A percentile compares a stretch with the other conserved stretches of the same genome.
These are phyloP conservation scores for Botrytis paeoniae DNA, from an alignment of 2,329 filamentous ascomycete species.

Conservation along the genomic window DNA sequence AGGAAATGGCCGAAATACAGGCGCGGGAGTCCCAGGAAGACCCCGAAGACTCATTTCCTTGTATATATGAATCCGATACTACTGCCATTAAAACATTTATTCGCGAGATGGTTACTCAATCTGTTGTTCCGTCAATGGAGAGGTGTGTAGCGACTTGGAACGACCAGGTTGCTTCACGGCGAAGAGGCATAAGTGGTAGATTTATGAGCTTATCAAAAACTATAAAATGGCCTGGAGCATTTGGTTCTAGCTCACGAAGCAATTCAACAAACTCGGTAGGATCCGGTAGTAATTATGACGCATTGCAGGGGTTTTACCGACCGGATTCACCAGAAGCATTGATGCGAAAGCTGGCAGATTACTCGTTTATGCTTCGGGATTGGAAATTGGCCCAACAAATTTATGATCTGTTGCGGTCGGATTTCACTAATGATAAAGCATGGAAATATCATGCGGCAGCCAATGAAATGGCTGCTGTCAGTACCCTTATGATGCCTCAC, in stretches of 20 bases:
- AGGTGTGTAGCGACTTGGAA: slow-evolving; percentile 90
- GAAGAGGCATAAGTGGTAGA: slow-evolving; percentile 85
- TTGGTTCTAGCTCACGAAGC: slow-evolving; percentile 55
- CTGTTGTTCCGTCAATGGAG: slow-evolving; percentile 94
- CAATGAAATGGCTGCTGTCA: slow-evolving; percentile 91
- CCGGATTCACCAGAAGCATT: slow-evolving; percentile 83
- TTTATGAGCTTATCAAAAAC: slow-evolving; percentile 86
- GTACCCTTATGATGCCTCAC: slow-evolving; percentile 73
- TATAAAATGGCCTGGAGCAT: slow-evolving; percentile 68
- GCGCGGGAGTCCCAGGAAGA: slow-evolving; percentile 66
- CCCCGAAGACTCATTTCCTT: slow-evolving; percentile 68
- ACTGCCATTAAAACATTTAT: slow-evolving; percentile 86
- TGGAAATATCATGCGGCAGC: slow-evolving; percentile 93
- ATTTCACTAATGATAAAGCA: slow-evolving; percentile 93
- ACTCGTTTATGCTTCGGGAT: slow-evolving; percentile 94
- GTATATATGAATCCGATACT: slow-evolving; percentile 89
- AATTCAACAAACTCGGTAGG: slow-evolving; percentile 42
- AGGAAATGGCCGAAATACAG: slow-evolving; percentile 75
- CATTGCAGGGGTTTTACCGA: slow-evolving; percentile 73
- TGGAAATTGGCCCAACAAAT: slow-evolving; percentile 90
- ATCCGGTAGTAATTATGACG: slow-evolving; percentile 70
- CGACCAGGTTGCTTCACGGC: slow-evolving; percentile 88
- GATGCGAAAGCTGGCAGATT: slow-evolving; percentile 91
- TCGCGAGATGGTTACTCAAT: slow-evolving; percentile 92
- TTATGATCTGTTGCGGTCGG: slow-evolving; percentile 83